Base-by-base conservation (phyloP, 2,329 filamentous ascomycete species). In the Akanthomyces muscarius region DNA sequence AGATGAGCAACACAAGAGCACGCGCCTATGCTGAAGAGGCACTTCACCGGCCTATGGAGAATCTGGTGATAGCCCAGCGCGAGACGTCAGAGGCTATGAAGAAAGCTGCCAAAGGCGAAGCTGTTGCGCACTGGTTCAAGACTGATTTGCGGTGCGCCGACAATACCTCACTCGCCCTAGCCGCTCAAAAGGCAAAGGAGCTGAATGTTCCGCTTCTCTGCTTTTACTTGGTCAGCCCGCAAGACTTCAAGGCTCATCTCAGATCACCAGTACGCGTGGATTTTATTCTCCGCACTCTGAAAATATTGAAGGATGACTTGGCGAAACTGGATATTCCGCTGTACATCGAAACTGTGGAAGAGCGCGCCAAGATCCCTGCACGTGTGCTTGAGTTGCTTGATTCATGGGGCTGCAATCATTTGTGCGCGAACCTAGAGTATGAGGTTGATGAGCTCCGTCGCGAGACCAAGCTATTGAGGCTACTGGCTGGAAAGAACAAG, bases 71-170 rank as follows among this genome's bases (percentile, higher is more conserved):
- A 0, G 86, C 87, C 0, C 79, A 75, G 42, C 82, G 90, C 10
- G 77, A 80, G 33, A 74, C 77, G 1, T 81, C 89, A 14, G 65
- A 76, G 1, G 77, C 81, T 0, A 83, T 84, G 36, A 64, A 64
- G 30, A 42, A 64, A 21, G 48, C 48, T 14, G 28, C 23, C 5
- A 45, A 51, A 18, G 63, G 63, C 28, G 78, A 84, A 30, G 85
- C 87, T 0, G 88, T 96, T 0, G 84, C 96, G 0, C 91, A 96
- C 75, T 97, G 92, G 92, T 97, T 94, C 79, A 96, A 95, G 76
- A 86, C 85, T 70, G 93, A 97, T 72, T 76, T 96, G 57, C 83
- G 92, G 3, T 80, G 83, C 1, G 74, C 77, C 0, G 93, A 97
- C 73, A 97, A 96, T 72, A 88, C 84, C 10, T 85, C 85, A 0